Evolutionary conservation across 306 rosid genomes (phyloP).

Genomic region (Pyrus betulifolia): DNA sequence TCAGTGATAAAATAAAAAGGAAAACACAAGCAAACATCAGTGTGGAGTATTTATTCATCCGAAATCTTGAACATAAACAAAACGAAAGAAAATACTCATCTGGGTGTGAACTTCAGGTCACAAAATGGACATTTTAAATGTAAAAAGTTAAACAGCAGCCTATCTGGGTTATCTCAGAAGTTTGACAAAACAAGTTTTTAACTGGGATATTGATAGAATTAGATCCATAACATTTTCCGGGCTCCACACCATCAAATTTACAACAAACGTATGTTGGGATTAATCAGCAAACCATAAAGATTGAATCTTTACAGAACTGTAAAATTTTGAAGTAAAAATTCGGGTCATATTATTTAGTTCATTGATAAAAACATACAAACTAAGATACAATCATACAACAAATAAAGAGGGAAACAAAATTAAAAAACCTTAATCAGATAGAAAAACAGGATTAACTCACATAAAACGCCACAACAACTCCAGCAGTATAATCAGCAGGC

Average conservation of each 20-base stretch:
- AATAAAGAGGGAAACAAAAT: not conserved
- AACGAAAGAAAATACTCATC: not conserved
- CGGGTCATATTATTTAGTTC: not conserved
- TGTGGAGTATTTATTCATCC: not conserved
- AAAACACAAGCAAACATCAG: not conserved
- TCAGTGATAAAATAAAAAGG: not conserved
- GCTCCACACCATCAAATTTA: not conserved
- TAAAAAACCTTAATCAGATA: not conserved
- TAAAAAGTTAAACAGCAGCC: not conserved
- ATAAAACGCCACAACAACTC: conserved; percentile 93
- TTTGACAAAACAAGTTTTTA: not conserved
- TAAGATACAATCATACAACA: not conserved
- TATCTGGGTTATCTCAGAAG: not conserved
- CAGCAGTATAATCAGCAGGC: conserved; percentile 93
- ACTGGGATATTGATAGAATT: not conserved
- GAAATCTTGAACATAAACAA: not conserved
- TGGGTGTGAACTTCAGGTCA: not conserved
- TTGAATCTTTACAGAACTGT: not conserved
- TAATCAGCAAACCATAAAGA: not conserved
- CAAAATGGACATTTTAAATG: not conserved
- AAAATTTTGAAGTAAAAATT: not conserved
- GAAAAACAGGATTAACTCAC: conserved; percentile 47
- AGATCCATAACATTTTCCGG: not conserved
- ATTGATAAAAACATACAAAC: not conserved
- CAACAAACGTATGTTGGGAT: not conserved